Percentiles rank a stretch among this genome's conserved stretches.
Evolutionary conservation across 805 yeast species (phyloP).

Genomic region (Lachancea sp.): DNA sequence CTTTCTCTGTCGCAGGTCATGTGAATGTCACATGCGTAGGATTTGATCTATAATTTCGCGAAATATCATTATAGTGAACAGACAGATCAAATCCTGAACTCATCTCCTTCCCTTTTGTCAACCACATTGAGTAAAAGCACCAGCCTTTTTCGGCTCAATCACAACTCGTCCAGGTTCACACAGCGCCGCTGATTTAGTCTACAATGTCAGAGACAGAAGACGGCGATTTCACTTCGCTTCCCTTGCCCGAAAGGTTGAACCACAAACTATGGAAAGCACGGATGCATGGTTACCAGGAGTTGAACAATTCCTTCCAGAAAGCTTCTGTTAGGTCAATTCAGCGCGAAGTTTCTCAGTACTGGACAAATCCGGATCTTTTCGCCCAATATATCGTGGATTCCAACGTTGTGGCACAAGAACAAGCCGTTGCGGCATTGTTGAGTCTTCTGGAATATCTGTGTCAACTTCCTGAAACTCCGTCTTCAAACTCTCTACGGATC

Average conservation of each 20-base stretch:
- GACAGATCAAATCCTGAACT: neutral
- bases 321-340: slow-evolving; percentile 15
- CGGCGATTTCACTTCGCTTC: slow-evolving; percentile 54
- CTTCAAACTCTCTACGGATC: slow-evolving; percentile 6
- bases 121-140: neutral
- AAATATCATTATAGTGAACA: neutral
- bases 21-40: too few species aligned
- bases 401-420: slow-evolving; percentile 89
- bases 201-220: slow-evolving; percentile 34
- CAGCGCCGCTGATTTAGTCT: neutral
- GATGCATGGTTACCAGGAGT: slow-evolving; percentile 67
- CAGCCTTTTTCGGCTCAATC: neutral
- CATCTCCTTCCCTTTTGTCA: neutral
- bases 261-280: slow-evolving; percentile 90
- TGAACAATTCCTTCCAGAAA: slow-evolving; percentile 39
- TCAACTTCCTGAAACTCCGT: slow-evolving; percentile 15
- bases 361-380: slow-evolving; percentile 48
- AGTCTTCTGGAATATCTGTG: slow-evolving; percentile 56
- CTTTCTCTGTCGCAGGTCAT: too few species aligned
- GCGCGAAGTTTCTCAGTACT: slow-evolving; percentile 50
- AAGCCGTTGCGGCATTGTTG: slow-evolving; percentile 55
- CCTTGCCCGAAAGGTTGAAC: slow-evolving; percentile 57
- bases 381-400: slow-evolving; percentile 62
- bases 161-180: too few species aligned
- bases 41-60: neutral